Conservation (phyloP, 2,329 filamentous ascomycete genomes). For the Neonectria coccinea region DNA sequence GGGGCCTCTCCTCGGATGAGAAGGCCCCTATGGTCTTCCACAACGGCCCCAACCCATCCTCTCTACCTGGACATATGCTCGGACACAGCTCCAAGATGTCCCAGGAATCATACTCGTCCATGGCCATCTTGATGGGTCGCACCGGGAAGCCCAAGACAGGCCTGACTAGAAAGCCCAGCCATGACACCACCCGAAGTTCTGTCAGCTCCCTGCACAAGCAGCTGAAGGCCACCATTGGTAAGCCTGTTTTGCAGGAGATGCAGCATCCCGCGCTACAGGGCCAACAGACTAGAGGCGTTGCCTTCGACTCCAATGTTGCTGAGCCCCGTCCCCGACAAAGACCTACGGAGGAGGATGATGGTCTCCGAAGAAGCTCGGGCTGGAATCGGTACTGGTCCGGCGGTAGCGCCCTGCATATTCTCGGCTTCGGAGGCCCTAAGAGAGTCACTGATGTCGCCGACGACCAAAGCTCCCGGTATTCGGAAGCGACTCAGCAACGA, state of each 20-base stretch:
- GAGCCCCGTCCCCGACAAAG: conserved; percentile 53
- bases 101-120: conserved; percentile 69
- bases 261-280: conserved; percentile 48
- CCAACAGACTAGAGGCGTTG: conserved; percentile 58
- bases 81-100: conserved; percentile 67
- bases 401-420: conserved; percentile 74
- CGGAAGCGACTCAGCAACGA: conserved; percentile 46
- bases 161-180: conserved; percentile 66
- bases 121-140: conserved; percentile 75
- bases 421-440: conserved; percentile 67
- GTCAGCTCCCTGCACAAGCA: conserved; percentile 69
- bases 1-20: conserved; percentile 63
- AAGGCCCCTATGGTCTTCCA: conserved; percentile 66
- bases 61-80: conserved; percentile 55
- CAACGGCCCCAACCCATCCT: conserved; percentile 54
- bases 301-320: conserved; percentile 51
- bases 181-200: conserved; percentile 63
- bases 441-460: conserved; percentile 67
- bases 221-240: conserved; percentile 72
- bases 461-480: conserved; percentile 65
- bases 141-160: conserved; percentile 60
- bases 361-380: conserved; percentile 72
- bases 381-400: conserved; percentile 85
- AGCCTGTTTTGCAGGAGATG: conserved; percentile 65
- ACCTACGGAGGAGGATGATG: conserved; percentile 54